These are phyloP conservation scores for Rugonectria rugulosa DNA, from an alignment of 2,329 filamentous ascomycete species.

Conservation along the genomic window DNA sequence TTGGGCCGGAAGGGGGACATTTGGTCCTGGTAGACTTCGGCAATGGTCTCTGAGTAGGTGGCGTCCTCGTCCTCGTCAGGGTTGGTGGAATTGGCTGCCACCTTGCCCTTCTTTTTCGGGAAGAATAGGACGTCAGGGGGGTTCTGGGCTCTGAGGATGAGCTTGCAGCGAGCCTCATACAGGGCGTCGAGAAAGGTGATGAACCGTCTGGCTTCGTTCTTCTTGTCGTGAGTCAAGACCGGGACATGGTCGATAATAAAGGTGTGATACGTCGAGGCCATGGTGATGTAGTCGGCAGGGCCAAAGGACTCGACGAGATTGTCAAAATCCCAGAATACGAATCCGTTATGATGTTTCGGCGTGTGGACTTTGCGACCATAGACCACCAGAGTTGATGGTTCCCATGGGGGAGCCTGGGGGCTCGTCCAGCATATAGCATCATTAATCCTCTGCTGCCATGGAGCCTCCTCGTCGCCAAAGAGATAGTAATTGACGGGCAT, in stretches of 20 bases:
- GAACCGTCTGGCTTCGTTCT: constrained; percentile 82
- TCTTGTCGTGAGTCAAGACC: constrained; percentile 70
- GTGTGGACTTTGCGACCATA: constrained; percentile 72
- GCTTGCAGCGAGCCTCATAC: constrained; percentile 82
- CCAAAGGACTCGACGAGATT: constrained; percentile 75
- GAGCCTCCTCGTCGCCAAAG: constrained; percentile 37
- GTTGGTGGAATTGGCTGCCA: constrained; percentile 8
- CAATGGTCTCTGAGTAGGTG: constrained; percentile 54
- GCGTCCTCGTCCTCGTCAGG: constrained; percentile 44
- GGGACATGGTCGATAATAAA: constrained; percentile 77
- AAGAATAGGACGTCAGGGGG: constrained; percentile 82
- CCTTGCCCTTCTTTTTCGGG: constrained; percentile 59
- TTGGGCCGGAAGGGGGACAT: constrained; percentile 82
- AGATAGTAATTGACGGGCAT: constrained; percentile 44
- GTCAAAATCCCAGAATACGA: constrained; percentile 71
- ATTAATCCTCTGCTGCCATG: constrained; percentile 37
- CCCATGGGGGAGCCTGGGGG: constrained; percentile 47
- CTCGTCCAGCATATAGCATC: constrained; percentile 34
- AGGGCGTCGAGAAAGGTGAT: constrained; percentile 83
- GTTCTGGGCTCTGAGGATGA: constrained; percentile 71
- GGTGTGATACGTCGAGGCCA: constrained; percentile 82
- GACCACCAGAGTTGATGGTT: constrained; percentile 53
- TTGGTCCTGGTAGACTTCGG: constrained; percentile 80
- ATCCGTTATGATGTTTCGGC: constrained; percentile 63
- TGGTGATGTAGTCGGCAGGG: constrained; percentile 82